Conservation (phyloP, 345 rosid genomes). For the Aquilaria yunnanensis region DNA sequence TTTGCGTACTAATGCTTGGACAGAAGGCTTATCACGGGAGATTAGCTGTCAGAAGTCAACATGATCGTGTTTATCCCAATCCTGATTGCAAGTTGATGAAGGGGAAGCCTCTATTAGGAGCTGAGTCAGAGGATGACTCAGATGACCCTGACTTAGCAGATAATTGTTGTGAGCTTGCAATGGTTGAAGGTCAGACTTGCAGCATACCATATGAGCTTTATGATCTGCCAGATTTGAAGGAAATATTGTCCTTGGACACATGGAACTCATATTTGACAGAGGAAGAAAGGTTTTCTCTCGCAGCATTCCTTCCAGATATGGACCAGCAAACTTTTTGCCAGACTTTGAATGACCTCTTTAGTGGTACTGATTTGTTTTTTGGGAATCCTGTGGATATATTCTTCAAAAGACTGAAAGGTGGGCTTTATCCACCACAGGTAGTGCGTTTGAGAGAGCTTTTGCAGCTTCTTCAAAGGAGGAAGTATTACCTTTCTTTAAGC, state of each 20-base stretch:
- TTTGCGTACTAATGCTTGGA: constrained; percentile 30
- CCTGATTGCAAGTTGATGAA: constrained; percentile 18
- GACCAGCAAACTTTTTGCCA: constrained; percentile 41
- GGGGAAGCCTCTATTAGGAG: constrained; percentile 20
- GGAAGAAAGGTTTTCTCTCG: constrained; percentile 52
- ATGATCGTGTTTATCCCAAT: constrained; percentile 14
- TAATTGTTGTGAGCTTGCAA: constrained; percentile 38
- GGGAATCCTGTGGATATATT: constrained; percentile 58
- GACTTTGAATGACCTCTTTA: constrained; percentile 54
- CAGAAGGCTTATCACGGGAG: constrained; percentile 25
- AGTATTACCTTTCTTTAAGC: constrained; percentile 40
- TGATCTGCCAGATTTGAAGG: constrained; percentile 55
- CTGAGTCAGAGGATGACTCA: constrained; percentile 35
- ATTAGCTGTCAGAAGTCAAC: constrained; percentile 16
- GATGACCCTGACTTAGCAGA: constrained; percentile 34
- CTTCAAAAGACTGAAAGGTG: constrained; percentile 52
- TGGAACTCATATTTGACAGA: constrained; percentile 62
- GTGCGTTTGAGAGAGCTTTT: constrained; percentile 34
- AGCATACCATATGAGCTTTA: constrained; percentile 55
- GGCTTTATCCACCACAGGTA: constrained; percentile 46
- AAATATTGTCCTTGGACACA: constrained; percentile 46
- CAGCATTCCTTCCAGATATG: constrained; percentile 65
- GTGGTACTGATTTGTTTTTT: constrained; percentile 42
- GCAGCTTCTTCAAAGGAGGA: constrained; percentile 35
- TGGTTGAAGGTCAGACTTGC: constrained; percentile 53